Evolutionary conservation across 768 basidiomycete species (phyloP), one percentile per base, ranked within the genome.

Genomic region (Panellus pusillus): DNA sequence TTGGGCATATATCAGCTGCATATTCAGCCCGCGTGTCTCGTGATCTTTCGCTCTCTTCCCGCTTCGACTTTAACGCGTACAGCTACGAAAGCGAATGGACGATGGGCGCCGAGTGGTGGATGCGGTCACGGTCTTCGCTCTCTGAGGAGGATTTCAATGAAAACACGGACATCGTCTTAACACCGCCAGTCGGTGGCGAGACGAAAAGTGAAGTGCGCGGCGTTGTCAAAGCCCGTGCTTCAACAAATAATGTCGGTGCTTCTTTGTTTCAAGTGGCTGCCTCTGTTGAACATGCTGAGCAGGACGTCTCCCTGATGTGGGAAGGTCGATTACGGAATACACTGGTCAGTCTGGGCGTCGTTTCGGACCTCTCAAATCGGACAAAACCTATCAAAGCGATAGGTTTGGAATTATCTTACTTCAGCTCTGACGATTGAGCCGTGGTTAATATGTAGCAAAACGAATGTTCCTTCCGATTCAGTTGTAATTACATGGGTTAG

Each of bases 1-100:
- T 98, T 54, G 96, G 96, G 1, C 94, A 98, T 66, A 77, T 98
- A 43, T 92, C 92, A 2, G 79, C 89, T 7, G 93, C 95, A 35
- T 98, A 98, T 67, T 87, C 93, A 0, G 92, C 95, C 2, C 89
- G 87, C 47, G 86, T 92, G 9, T 90, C 91, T 6, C 81, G 81
- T 12, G 91, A 96, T 67, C 81, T 98, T 38, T 84, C 92, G 0
- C 68, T 98, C 17, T 91, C 91, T 45, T 89, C 92, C 0, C 84
- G 92, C 18, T 98, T 95, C 66, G 93, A 98, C 66, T 93, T 98
- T 72, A 98, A 98, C 65, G 82, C 95, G 24, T 97, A 98, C 67
- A 94, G 91, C 70, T 98, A 93, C 69, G 93, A 96, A 61, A 94
- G 92, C 69, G 95, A 98, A 68, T 89, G 94, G 88, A 88, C 91